Evolutionary conservation across 2,329 filamentous ascomycete species (phyloP), one percentile per base, ranked within the genome.

Genomic region (Cercospora sp.): DNA sequence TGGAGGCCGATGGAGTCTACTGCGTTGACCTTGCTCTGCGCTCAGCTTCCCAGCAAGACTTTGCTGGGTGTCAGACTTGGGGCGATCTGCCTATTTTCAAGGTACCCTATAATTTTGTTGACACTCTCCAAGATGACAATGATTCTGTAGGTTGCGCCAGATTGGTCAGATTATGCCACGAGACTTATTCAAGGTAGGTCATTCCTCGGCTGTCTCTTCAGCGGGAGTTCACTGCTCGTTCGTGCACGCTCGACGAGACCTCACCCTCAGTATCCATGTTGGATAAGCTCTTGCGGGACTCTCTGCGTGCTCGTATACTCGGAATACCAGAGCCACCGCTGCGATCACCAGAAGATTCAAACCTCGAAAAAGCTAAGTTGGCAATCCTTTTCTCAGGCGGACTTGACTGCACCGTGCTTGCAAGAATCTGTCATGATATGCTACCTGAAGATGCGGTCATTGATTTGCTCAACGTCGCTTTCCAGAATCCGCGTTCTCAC

Each of bases 391-490:
- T 98, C 79, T 99, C 95, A 0, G 95, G 95, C 2, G 95, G 95
- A 0, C 85, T 99, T 6, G 95, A 99, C 79, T 98, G 95, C 77
- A 94, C 94, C 0, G 84, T 97, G 0, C 84, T 99, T 60, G 94
- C 94, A 24, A 88, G 93, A 53, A 81, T 98, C 26, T 84, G 87
- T 10, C 91, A 97, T 77, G 90, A 97, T 12, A 80, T 96, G 2
- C 78, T 98, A 2, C 91, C 91, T 0, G 13, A 77, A 0, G 80
- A 85, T 3, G 89, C 96, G 74, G 82, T 86, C 1, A 89, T 99
- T 69, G 95, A 98, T 76, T 84, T 99, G 8, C 85, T 99, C 71
- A 99, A 99, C 73, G 94, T 99, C 57, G 95, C 94, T 0, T 99
- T 99, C 75, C 92, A 99, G 79, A 99, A 99, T 72, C 94, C 94